These are phyloP conservation scores for Ustilago crameri DNA, from an alignment of 1,284 basidiomycete species.

Conservation along the genomic window DNA sequence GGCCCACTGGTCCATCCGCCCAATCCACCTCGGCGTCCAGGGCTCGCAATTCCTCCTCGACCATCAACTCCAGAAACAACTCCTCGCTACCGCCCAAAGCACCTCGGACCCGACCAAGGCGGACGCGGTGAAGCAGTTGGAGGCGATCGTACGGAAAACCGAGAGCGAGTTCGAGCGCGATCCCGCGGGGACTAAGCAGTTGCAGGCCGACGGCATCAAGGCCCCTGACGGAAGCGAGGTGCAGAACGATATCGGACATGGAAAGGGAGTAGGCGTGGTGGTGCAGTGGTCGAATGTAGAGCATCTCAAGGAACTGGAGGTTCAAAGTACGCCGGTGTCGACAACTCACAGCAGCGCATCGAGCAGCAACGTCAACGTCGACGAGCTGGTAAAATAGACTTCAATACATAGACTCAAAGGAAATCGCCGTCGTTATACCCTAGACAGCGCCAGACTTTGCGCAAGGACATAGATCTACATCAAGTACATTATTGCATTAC, in stretches of 20 bases:
- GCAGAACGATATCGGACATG: slow-evolving; percentile 36
- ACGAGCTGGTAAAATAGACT: slow-evolving; percentile 45
- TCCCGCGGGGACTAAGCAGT: slow-evolving; percentile 18
- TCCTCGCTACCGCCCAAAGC: slow-evolving; percentile 8
- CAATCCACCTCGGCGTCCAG: slow-evolving; percentile 40
- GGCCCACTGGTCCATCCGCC: slow-evolving; percentile 35
- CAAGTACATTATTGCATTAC: slow-evolving; percentile 9
- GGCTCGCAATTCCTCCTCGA: slow-evolving; percentile 41
- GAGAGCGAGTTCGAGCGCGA: slow-evolving; percentile 35
- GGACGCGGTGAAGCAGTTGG: slow-evolving; percentile 10
- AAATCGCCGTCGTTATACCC: not conserved
- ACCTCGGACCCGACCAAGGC: not conserved
- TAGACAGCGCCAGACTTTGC: not conserved
- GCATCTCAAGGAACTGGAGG: slow-evolving; percentile 38
- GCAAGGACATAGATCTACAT: not conserved
- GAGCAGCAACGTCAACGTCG: slow-evolving; percentile 39
- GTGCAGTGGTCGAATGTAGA: slow-evolving; percentile 39
- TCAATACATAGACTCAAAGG: no score
- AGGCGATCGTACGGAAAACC: slow-evolving; percentile 18
- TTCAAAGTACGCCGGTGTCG: not conserved
- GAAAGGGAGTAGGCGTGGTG: slow-evolving; percentile 25
- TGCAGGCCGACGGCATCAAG: slow-evolving; percentile 32
- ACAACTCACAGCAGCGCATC: slow-evolving; percentile 1
- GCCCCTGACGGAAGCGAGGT: slow-evolving; percentile 33
- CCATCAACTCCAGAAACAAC: slow-evolving; percentile 33